A percentile compares a stretch with the other conserved stretches of the same genome.
Evolutionary conservation across 2,329 filamentous ascomycete genomes (phyloP).

Genomic region (Chrysosporium queenslandicum): DNA sequence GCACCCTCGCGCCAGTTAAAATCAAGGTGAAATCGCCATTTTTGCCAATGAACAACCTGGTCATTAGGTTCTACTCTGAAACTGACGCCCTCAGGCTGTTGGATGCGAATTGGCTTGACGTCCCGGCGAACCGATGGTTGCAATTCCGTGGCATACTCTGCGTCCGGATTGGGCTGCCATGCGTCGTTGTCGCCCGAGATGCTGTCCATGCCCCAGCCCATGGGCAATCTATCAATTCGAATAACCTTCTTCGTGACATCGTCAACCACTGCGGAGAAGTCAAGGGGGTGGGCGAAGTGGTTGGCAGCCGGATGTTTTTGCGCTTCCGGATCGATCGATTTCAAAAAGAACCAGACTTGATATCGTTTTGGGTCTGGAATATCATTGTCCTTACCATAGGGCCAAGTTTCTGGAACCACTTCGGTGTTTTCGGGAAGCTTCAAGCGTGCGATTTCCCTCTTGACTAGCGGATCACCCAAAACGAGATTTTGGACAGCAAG

Average conservation of each 20-base stretch:
- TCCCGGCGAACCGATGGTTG: slow-evolving; percentile 1
- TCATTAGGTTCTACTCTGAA: slow-evolving; percentile 26
- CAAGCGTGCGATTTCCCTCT: slow-evolving; percentile 1
- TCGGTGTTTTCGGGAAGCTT: slow-evolving; percentile 1
- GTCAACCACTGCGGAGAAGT: slow-evolving; percentile 56
- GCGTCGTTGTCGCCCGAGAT: slow-evolving; percentile 1
- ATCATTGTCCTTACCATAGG: slow-evolving; percentile 3
- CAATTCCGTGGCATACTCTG: slow-evolving; percentile 4
- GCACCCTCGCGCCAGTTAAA: slow-evolving; percentile 40
- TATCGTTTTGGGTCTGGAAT: not conserved
- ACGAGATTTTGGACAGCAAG: not conserved
- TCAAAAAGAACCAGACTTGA: slow-evolving; percentile 8
- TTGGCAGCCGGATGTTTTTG: slow-evolving; percentile 30
- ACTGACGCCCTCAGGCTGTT: slow-evolving; percentile 31
- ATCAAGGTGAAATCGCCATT: slow-evolving; percentile 36
- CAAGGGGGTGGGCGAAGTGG: slow-evolving; percentile 57
- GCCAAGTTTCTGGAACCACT: slow-evolving; percentile 3
- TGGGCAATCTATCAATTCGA: slow-evolving; percentile 59
- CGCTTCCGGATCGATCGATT: not conserved
- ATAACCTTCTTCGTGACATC: slow-evolving; percentile 53
- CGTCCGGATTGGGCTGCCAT: slow-evolving; percentile 9
- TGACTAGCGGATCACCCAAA: not conserved
- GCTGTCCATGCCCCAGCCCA: slow-evolving; percentile 34
- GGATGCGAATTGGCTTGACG: slow-evolving; percentile 28
- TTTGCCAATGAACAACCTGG: slow-evolving; percentile 31